Evolutionary conservation across 345 rosid genomes (phyloP).

Genomic region (Clarkia xantiana): DNA sequence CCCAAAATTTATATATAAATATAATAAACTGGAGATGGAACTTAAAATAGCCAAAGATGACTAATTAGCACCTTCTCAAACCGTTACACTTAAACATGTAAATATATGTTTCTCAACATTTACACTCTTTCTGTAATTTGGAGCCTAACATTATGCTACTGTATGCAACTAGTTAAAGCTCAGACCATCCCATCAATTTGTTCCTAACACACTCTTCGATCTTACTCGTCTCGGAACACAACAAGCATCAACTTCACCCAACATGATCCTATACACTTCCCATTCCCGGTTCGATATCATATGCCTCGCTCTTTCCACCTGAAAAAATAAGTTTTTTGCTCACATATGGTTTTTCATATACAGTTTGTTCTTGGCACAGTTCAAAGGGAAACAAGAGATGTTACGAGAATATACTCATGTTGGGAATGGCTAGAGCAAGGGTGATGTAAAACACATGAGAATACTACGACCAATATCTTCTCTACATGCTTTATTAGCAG

Average conservation of each 20-base stretch:
- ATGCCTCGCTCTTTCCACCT: conserved; percentile 56
- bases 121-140: too few species aligned
- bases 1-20: too few species aligned
- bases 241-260: conserved; percentile 36
- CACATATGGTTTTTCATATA: background rate
- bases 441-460: conserved; percentile 55
- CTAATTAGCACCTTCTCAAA: too few species aligned
- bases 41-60: too few species aligned
- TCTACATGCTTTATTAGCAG: too few species aligned
- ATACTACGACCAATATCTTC: too few species aligned
- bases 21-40: too few species aligned
- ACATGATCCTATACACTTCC: conserved; percentile 52
- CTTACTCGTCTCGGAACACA: conserved; percentile 30
- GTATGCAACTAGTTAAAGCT: too few species aligned
- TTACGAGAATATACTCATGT: conserved; percentile 38
- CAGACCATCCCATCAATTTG: conserved; percentile 44
- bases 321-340: conserved; percentile 3
- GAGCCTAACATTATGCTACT: too few species aligned
- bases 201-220: conserved; percentile 38
- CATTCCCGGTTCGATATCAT: conserved; percentile 43
- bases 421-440: conserved; percentile 37
- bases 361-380: background rate
- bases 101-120: too few species aligned
- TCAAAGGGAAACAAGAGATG: background rate
- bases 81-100: too few species aligned